Percentiles rank a stretch among this genome's conserved stretches.
These are phyloP conservation scores for Raffaelea ambrosiae DNA, from an alignment of 2,329 filamentous ascomycete species.

Conservation along the genomic window DNA sequence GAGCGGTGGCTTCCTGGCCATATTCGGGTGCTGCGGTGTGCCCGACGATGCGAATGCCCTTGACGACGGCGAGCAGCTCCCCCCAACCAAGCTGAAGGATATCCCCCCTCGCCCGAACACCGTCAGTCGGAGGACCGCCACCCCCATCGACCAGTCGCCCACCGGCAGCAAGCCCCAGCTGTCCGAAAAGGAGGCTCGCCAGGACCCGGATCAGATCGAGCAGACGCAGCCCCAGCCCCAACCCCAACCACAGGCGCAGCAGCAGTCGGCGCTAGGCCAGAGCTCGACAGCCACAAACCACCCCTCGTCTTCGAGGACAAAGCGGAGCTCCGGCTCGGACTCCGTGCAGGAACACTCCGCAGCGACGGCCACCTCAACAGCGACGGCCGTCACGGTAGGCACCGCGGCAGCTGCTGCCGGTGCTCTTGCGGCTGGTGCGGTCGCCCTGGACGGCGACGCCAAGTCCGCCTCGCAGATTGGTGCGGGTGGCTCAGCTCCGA, in stretches of 20 bases:
- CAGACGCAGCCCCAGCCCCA: slow-evolving; percentile 6
- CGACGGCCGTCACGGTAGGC: slow-evolving; percentile 16
- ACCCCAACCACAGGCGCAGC: background rate
- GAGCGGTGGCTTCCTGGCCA: slow-evolving; percentile 44
- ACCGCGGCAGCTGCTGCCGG: background rate
- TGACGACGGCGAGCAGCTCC: slow-evolving; percentile 44
- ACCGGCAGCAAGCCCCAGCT: slow-evolving; percentile 30
- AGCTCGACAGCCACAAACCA: slow-evolving; percentile 12
- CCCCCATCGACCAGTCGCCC: slow-evolving; percentile 40
- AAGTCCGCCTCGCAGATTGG: slow-evolving; percentile 10
- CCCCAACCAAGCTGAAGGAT: slow-evolving; percentile 47
- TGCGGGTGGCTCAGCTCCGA: slow-evolving; percentile 25
- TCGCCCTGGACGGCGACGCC: no score
- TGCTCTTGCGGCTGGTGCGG: background rate
- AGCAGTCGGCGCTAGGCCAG: slow-evolving; percentile 3
- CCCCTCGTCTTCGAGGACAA: slow-evolving; percentile 29
- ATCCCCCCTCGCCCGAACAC: slow-evolving; percentile 46
- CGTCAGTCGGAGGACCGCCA: slow-evolving; percentile 43
- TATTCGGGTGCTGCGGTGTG: slow-evolving; percentile 60
- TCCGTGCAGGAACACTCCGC: slow-evolving; percentile 34
- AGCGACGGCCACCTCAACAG: slow-evolving; percentile 8
- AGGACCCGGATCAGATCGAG: slow-evolving; percentile 7
- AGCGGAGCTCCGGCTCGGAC: slow-evolving; percentile 36
- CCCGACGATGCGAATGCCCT: slow-evolving; percentile 50
- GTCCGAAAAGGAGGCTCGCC: slow-evolving; percentile 39